These are phyloP conservation scores for Sordaria brevicollis DNA, from an alignment of 495 filamentous ascomycete species.

Conservation along the genomic window DNA sequence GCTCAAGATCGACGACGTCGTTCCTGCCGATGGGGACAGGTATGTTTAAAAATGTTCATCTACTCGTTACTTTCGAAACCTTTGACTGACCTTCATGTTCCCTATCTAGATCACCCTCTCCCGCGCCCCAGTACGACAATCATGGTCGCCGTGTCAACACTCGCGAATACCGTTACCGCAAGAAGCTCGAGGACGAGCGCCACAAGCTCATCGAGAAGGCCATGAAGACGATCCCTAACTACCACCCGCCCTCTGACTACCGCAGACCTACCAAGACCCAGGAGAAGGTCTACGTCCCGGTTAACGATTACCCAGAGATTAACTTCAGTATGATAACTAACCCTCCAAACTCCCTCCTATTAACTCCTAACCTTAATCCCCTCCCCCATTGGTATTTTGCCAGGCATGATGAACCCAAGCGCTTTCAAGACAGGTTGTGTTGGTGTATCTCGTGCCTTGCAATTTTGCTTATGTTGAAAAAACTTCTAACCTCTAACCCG, in stretches of 20 bases:
- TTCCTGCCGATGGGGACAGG: conserved; percentile 90
- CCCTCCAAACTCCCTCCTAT: conserved; percentile 74
- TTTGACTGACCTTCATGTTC: conserved; percentile 8
- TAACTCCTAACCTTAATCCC: conserved; percentile 44
- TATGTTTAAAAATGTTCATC: conserved; percentile 32
- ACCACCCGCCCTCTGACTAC: conserved; percentile 94
- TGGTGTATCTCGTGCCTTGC: conserved; percentile 20
- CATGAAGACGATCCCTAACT: conserved; percentile 97
- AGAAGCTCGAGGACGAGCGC: conserved; percentile 93
- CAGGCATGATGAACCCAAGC: conserved; percentile 20
- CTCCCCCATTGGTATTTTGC: conserved; percentile 20
- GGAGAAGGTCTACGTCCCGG: conserved; percentile 99
- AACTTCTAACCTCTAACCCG: conserved; percentile 24
- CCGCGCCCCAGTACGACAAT: conserved; percentile 95
- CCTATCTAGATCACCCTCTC: conserved; percentile 78
- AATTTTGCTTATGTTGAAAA: conserved; percentile 17
- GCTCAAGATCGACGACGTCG: conserved; percentile 94
- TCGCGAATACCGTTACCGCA: conserved; percentile 92
- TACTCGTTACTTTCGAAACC: background rate
- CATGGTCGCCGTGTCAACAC: conserved; percentile 98
- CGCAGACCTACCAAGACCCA: conserved; percentile 97
- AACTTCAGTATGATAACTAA: conserved; percentile 99
- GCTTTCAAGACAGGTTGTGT: conserved; percentile 1
- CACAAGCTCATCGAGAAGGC: conserved; percentile 97
- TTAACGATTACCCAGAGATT: conserved; percentile 99